These are phyloP conservation scores for Daldinia decipiens DNA, from an alignment of 495 filamentous ascomycete species.

Conservation along the genomic window DNA sequence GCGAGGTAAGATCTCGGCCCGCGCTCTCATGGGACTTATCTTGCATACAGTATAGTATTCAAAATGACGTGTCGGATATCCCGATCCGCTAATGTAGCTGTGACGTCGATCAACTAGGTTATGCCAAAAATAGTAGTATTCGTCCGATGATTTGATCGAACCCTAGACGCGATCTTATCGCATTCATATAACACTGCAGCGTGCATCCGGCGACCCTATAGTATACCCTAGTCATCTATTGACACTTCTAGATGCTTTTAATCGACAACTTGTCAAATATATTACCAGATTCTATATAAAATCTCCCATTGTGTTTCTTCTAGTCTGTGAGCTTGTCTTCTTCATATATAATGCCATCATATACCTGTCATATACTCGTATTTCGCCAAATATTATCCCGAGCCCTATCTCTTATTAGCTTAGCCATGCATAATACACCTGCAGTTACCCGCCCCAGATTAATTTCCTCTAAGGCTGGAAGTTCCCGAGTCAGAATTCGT, in stretches of 20 bases:
- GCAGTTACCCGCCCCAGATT: conserved; percentile 9
- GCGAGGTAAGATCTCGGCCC: conserved; percentile 23
- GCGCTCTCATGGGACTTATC: conserved; percentile 19
- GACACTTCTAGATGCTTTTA: not conserved
- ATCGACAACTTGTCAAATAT: not conserved
- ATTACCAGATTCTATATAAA: not conserved
- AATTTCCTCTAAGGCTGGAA: conserved; percentile 3
- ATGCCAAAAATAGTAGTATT: conserved; percentile 3
- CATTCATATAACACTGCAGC: conserved; percentile 2
- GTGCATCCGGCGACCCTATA: not conserved
- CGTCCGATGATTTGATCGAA: conserved; percentile 2
- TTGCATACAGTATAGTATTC: not conserved
- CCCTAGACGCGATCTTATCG: conserved; percentile 23
- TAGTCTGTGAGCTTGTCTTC: not conserved
- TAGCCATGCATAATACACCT: conserved; percentile 3
- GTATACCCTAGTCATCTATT: not conserved
- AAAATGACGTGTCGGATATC: conserved; percentile 7
- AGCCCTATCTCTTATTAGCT: not conserved
- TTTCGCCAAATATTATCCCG: conserved; percentile 1
- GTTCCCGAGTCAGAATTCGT: conserved; percentile 3
- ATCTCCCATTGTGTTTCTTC: not conserved
- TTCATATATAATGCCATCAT: not conserved
- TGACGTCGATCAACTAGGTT: conserved; percentile 5
- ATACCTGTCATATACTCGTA: not conserved
- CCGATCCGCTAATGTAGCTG: conserved; percentile 17